Conservation (phyloP, 305 asterid species). For the Plantago lanceolata region DNA sequence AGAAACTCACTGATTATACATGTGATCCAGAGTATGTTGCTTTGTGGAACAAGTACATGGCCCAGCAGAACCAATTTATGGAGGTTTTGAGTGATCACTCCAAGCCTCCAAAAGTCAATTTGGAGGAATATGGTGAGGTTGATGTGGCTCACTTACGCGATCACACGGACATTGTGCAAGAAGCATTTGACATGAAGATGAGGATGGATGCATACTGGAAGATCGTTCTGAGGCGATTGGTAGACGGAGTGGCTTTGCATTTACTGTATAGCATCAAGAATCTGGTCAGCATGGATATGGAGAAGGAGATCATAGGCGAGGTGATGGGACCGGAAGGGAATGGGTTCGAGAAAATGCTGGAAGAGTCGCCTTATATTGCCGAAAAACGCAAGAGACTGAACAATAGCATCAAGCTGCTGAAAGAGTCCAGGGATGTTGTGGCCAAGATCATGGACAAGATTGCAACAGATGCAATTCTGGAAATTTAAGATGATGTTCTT, state of each 20-base stretch:
- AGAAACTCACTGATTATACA: slow-evolving; percentile 25
- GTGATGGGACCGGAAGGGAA: background rate
- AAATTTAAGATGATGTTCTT: too few relatives aligned
- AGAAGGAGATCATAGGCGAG: background rate
- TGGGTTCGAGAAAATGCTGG: slow-evolving; percentile 31
- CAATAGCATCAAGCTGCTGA: slow-evolving; percentile 38
- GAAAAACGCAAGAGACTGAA: slow-evolving; percentile 34
- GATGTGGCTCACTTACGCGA: slow-evolving; percentile 21
- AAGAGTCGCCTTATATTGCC: slow-evolving; percentile 29
- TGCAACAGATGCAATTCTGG: background rate
- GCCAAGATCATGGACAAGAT: slow-evolving; percentile 32
- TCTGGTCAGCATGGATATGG: slow-evolving; percentile 7
- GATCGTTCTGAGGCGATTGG: slow-evolving; percentile 10
- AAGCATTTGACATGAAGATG: slow-evolving; percentile 23
- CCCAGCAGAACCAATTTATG: slow-evolving; percentile 20
- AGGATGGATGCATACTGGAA: slow-evolving; percentile 29
- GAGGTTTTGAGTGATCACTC: background rate
- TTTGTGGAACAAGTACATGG: slow-evolving; percentile 21
- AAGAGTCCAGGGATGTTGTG: slow-evolving; percentile 46
- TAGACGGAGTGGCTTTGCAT: slow-evolving; percentile 4
- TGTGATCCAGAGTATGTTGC: slow-evolving; percentile 32
- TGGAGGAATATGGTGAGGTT: slow-evolving; percentile 24
- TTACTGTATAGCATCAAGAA: background rate
- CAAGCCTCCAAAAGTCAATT: background rate
- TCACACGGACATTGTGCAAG: background rate